These are phyloP conservation scores for Ceratobasidium sp. DNA, from an alignment of 1,284 basidiomycete species.

Conservation along the genomic window DNA sequence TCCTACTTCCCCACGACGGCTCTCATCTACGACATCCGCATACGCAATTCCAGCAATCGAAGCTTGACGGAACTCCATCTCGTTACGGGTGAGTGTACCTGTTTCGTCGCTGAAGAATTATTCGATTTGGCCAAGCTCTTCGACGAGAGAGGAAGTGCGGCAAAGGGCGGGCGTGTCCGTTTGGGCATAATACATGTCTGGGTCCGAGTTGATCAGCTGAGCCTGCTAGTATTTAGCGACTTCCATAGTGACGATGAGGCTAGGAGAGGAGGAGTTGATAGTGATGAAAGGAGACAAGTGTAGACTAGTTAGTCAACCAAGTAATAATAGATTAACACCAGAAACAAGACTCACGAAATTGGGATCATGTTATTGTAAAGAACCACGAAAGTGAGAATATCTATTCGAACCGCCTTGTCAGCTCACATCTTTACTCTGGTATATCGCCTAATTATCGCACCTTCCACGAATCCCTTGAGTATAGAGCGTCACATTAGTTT, in stretches of 20 bases:
- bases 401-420: slow-evolving; percentile 61
- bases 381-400: slow-evolving; percentile 98
- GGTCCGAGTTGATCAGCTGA: slow-evolving; percentile 95
- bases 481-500: slow-evolving; percentile 43
- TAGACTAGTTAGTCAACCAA: neutral
- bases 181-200: slow-evolving; percentile 94
- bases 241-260: slow-evolving; percentile 98
- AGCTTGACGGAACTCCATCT: slow-evolving; percentile 98
- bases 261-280: slow-evolving; percentile 41
- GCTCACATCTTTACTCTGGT: neutral
- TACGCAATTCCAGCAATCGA: slow-evolving; percentile 91
- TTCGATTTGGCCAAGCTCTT: slow-evolving; percentile 98
- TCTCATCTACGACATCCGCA: slow-evolving; percentile 89
- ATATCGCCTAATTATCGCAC: slow-evolving; percentile 57
- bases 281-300: neutral
- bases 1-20: slow-evolving; percentile 69
- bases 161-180: slow-evolving; percentile 98
- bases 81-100: slow-evolving; percentile 95
- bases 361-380: slow-evolving; percentile 99
- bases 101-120: slow-evolving; percentile 99
- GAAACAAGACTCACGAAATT: slow-evolving; percentile 74
- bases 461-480: slow-evolving; percentile 87
- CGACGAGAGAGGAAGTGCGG: slow-evolving; percentile 96
- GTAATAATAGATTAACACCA: neutral
- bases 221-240: slow-evolving; percentile 99